Base-by-base conservation (phyloP, 108 stramenopile genomes). In the Nitzschia sp. region DNA sequence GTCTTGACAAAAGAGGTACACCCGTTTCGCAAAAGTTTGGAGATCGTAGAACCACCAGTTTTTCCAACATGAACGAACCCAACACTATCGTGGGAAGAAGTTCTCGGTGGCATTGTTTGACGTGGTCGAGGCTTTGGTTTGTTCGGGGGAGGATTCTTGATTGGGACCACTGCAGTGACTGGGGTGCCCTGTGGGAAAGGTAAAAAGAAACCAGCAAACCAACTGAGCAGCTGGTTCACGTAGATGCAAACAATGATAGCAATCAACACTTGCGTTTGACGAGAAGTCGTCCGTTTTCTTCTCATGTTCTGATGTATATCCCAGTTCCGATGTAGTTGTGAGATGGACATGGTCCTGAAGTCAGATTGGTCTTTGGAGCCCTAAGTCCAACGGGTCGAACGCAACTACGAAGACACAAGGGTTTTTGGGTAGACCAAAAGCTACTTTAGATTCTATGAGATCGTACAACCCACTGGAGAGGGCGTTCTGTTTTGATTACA, bases 21-120 rank as follows among this genome's bases (percentile, higher is more conserved):
- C 10, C 86, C 86, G 46, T 80, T 73, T 2, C 81, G 81, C 9
- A 87, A 37, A 52, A 80, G 65, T 10, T 29, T 63, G 19, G 86
- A 84, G 20, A 87, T 61, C 10, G 86, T 78, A 37, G 81, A 82
- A 41, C 86, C 86, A 15, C 78, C 83, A 17, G 83, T 87, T 55
- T 87, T 87, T 59, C 86, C 86, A 6, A 87, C 70, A 79, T 87
- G 86, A 3, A 87, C 58, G 63, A 75, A 80, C 10, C 80, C 73
- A 19, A 43, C 48, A 25, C 69, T 42, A 41, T 63, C 46, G 10
- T 17, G 38, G 2, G 77, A 72, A 10, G 67, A 64, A 10, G 51
- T 40, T 38, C 34, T 19, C 22, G 50, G 46, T 53, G 69, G 55
- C 76, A 60, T 65, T 9, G 57, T 66, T 34, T 62, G 15, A 15